These are phyloP conservation scores for Cercophora samala DNA, from an alignment of 495 filamentous ascomycete species.

Conservation along the genomic window DNA sequence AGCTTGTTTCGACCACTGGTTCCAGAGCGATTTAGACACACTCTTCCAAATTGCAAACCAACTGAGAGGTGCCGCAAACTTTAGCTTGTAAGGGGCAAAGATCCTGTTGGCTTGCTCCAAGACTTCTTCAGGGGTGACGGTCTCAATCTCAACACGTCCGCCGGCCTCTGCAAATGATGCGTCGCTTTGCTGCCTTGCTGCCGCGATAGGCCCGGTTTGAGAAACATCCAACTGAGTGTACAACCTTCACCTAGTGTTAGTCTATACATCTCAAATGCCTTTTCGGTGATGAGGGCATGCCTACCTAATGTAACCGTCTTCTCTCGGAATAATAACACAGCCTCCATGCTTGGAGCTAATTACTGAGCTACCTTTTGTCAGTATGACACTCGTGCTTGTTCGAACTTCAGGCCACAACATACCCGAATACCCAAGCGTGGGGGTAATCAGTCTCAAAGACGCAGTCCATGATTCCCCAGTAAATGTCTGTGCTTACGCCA, in stretches of 20 bases:
- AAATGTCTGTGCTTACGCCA: background rate
- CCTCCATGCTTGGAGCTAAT: background rate
- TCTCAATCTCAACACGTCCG: background rate
- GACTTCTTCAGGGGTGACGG: background rate
- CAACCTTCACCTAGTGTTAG: background rate
- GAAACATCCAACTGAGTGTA: background rate
- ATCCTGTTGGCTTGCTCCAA: background rate
- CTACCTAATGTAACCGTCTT: background rate
- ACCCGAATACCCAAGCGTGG: background rate
- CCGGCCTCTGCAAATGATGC: background rate
- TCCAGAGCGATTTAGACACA: background rate
- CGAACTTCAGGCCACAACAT: background rate
- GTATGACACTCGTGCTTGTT: too few relatives aligned
- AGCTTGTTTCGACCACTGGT: too few relatives aligned
- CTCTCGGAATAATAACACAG: background rate
- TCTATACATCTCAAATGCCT: background rate
- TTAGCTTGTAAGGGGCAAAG: background rate
- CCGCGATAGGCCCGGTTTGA: background rate
- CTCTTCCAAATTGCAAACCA: background rate
- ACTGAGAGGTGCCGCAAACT: background rate
- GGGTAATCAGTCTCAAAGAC: background rate
- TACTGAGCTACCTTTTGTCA: background rate
- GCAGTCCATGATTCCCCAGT: background rate
- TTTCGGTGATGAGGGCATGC: background rate
- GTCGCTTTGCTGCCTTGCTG: background rate